A percentile compares a stretch with the other conserved stretches of the same genome.
phyloP scores from a whole-genome alignment of 78 protist genomes.

The Dictyostelium purpureum region DNA sequence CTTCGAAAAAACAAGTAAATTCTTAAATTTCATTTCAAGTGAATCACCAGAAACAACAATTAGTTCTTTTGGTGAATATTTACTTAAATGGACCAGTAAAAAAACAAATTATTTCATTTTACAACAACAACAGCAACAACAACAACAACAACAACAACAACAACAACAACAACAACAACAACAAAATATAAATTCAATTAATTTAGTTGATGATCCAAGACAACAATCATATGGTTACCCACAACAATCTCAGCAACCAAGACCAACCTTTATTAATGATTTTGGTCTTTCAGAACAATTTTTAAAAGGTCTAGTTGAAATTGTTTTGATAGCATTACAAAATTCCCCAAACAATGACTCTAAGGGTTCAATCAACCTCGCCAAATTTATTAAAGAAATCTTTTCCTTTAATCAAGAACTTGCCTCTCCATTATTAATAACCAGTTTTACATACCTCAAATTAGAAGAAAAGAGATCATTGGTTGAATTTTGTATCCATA shows the following conservation, averaged over 20 bases:
- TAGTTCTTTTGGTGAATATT: not conserved
- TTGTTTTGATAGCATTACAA: not conserved
- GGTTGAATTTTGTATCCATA: not conserved
- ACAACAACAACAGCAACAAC: slow-evolving; percentile 8
- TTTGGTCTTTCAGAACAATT: not conserved
- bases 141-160: no score
- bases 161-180: no score
- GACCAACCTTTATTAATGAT: not conserved
- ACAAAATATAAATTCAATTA: not conserved
- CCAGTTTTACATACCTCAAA: not conserved
- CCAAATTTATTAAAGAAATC: not conserved
- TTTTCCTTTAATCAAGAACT: not conserved
- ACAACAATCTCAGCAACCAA: not conserved
- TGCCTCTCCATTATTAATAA: not conserved
- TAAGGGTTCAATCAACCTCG: not conserved
- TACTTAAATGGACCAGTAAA: not conserved
- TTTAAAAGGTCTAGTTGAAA: not conserved
- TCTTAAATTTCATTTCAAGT: slow-evolving; percentile 22
- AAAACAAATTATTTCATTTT: not conserved
- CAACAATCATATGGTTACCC: not conserved
- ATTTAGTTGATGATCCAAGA: not conserved
- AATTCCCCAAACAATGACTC: not conserved
- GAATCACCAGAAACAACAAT: slow-evolving; percentile 28
- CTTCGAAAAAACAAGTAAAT: not conserved
- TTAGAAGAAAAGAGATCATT: slow-evolving; percentile 16